Percentiles rank a stretch among this genome's conserved stretches.
These are phyloP conservation scores for Rhynchosporium agropyri DNA, from an alignment of 2,329 filamentous ascomycete species.

Conservation along the genomic window DNA sequence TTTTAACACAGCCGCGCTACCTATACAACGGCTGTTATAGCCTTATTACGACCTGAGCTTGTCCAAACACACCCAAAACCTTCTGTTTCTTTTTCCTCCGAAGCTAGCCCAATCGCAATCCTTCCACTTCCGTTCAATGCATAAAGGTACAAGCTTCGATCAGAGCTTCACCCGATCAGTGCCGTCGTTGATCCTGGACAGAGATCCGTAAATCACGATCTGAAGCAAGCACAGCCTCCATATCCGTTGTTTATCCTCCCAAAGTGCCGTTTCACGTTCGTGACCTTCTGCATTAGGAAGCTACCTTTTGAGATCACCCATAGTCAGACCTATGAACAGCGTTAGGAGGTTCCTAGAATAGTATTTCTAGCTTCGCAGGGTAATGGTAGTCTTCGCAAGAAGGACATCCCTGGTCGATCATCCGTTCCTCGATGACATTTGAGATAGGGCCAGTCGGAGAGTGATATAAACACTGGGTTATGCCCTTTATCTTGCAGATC, in stretches of 20 bases:
- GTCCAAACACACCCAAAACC: slow-evolving; percentile 4
- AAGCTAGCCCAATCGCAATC: slow-evolving; percentile 13
- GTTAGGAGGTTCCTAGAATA: slow-evolving; percentile 5
- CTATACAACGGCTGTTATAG: not conserved
- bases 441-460: slow-evolving; percentile 1
- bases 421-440: not conserved
- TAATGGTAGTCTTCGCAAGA: slow-evolving; percentile 1
- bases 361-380: slow-evolving; percentile 3
- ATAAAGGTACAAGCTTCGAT: slow-evolving; percentile 1
- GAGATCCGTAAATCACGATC: slow-evolving; percentile 3
- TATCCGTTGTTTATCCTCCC: slow-evolving; percentile 20
- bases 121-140: not conserved
- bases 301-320: not conserved
- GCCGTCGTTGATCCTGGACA: slow-evolving; percentile 10
- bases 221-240: slow-evolving; percentile 25
- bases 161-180: slow-evolving; percentile 13
- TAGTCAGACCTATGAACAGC: not conserved
- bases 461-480: slow-evolving; percentile 17
- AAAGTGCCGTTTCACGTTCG: slow-evolving; percentile 20
- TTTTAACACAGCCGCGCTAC: slow-evolving; percentile 5
- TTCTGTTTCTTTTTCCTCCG: slow-evolving; percentile 11
- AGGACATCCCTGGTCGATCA: not conserved
- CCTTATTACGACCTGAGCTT: slow-evolving; percentile 2
- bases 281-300: slow-evolving; percentile 7
- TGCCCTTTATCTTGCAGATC: slow-evolving; percentile 14